Evolutionary conservation across 106 monocot species (phyloP).

Genomic region (Acorus calamus): DNA sequence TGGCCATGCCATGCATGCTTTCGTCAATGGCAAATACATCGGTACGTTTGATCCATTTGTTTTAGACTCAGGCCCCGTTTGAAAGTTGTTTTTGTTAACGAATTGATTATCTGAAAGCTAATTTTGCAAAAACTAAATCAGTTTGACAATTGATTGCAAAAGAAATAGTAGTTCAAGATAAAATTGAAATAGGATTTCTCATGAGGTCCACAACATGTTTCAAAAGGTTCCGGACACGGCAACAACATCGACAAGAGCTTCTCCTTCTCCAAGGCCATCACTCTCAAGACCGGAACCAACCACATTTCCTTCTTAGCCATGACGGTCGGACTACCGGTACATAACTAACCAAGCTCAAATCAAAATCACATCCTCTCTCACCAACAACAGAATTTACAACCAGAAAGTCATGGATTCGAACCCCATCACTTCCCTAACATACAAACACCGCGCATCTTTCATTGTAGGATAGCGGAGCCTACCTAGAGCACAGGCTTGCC

Average conservation of each 20-base stretch:
- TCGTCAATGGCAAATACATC: conserved; percentile 64
- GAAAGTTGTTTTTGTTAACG: no score
- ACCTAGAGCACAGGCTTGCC: conserved; percentile 45
- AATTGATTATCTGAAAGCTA: no score
- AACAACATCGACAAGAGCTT: conserved; percentile 52
- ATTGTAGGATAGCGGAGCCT: conserved; percentile 74
- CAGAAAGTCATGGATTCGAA: no score
- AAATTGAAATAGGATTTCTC: not conserved
- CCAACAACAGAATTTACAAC: not conserved
- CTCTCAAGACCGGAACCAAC: conserved; percentile 53
- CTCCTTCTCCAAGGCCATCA: conserved; percentile 41
- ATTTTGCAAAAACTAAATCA: no score
- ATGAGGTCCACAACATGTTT: not conserved
- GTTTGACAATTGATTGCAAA: no score
- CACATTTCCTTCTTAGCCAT: conserved; percentile 43
- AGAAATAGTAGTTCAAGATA: no score
- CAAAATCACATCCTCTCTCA: no score
- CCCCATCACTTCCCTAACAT: no score
- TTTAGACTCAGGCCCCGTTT: not conserved
- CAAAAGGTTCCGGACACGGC: conserved; percentile 66
- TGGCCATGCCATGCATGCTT: conserved; percentile 61
- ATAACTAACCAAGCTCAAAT: no score
- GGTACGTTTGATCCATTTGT: conserved; percentile 26
- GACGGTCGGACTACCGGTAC: conserved; percentile 59
- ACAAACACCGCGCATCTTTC: not conserved